These are phyloP conservation scores for Juncus effusus DNA, from an alignment of 176 grass and related monocot genomes.

Conservation along the genomic window DNA sequence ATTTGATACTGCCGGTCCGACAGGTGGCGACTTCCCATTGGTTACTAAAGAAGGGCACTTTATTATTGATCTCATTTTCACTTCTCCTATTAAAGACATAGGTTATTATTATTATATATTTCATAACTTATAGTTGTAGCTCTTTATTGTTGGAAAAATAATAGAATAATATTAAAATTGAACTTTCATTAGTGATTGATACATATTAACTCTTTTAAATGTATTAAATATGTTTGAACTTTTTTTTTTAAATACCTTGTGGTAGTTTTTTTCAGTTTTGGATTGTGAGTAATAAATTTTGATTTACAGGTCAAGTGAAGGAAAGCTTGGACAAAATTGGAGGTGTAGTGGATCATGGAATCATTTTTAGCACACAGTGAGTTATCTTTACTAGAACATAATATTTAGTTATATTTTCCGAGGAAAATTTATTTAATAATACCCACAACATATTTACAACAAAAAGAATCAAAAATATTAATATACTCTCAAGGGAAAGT, in stretches of 20 bases:
- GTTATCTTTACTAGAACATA: slow-evolving; percentile 14
- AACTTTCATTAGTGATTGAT: too few species aligned
- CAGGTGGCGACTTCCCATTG: slow-evolving; percentile 73
- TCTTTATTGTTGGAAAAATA: too few species aligned
- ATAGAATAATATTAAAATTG: too few species aligned
- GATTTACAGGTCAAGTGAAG: slow-evolving; percentile 57
- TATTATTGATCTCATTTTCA: slow-evolving; percentile 85
- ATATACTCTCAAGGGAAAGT: too few species aligned
- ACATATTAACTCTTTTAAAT: too few species aligned
- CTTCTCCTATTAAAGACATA: slow-evolving; percentile 63
- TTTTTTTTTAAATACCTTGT: too few species aligned
- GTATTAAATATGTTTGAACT: too few species aligned
- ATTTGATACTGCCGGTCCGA: slow-evolving; percentile 51
- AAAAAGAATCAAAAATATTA: too few species aligned
- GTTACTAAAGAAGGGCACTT: slow-evolving; percentile 74
- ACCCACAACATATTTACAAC: background rate
- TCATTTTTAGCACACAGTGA: slow-evolving; percentile 55
- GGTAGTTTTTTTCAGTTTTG: too few species aligned
- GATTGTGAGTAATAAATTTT: background rate
- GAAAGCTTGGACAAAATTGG: slow-evolving; percentile 55
- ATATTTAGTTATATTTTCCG: background rate
- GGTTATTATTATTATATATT: slow-evolving; percentile 34
- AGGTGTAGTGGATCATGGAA: slow-evolving; percentile 83
- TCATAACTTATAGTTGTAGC: background rate
- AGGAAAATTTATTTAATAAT: background rate